Conservation (phyloP, 768 basidiomycete genomes). For the Phlebiopsis gigantea region DNA sequence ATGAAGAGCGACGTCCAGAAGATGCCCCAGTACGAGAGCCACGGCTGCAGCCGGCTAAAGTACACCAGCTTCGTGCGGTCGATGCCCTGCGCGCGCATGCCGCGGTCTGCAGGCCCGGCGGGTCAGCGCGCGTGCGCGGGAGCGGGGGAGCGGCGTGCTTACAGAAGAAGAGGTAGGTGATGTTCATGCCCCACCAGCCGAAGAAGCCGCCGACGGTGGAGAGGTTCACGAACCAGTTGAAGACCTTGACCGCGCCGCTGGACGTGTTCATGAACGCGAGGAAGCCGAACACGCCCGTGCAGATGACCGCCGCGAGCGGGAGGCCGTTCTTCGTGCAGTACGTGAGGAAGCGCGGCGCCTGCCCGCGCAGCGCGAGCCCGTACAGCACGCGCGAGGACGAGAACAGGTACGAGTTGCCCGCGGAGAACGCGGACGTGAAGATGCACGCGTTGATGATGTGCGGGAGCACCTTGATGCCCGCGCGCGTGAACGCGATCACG, state of each 20-base stretch:
- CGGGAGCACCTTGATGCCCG: slow-evolving; percentile 54
- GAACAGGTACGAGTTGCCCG: slow-evolving; percentile 64
- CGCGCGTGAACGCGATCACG: slow-evolving; percentile 72
- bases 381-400: slow-evolving; percentile 38
- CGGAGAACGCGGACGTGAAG: slow-evolving; percentile 69
- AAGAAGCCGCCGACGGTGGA: slow-evolving; percentile 65
- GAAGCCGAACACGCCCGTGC: slow-evolving; percentile 35
- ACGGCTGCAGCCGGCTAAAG: slow-evolving; percentile 57
- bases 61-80: slow-evolving; percentile 60
- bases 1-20: slow-evolving; percentile 61
- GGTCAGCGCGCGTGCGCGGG: not conserved
- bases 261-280: slow-evolving; percentile 64
- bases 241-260: slow-evolving; percentile 49
- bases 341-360: slow-evolving; percentile 38
- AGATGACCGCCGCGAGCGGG: slow-evolving; percentile 32
- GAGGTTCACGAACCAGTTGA: slow-evolving; percentile 62
- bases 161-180: slow-evolving; percentile 73
- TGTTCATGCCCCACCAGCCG: slow-evolving; percentile 61
- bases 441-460: slow-evolving; percentile 66
- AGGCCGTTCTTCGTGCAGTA: slow-evolving; percentile 45
- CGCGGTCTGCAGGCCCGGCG: slow-evolving; percentile 41
- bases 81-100: slow-evolving; percentile 59
- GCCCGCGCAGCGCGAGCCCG: slow-evolving; percentile 33
- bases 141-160: slow-evolving; percentile 17
- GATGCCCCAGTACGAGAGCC: slow-evolving; percentile 63